Evolutionary conservation across 2,329 filamentous ascomycete species (phyloP).

Genomic region (Fusarium nygamai): DNA sequence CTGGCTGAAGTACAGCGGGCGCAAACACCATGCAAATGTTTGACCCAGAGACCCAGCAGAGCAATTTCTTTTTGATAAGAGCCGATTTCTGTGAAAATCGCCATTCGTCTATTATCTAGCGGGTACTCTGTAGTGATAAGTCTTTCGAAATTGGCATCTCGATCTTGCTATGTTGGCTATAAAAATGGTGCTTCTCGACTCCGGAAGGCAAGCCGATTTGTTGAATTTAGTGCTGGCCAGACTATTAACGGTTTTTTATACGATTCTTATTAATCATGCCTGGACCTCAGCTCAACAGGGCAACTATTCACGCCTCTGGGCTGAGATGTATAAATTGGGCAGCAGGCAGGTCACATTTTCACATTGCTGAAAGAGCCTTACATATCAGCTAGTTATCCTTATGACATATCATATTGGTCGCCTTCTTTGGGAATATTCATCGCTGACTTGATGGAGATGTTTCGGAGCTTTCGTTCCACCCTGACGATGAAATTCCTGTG

Average conservation of each 20-base stretch:
- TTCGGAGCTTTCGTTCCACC: conserved; percentile 16
- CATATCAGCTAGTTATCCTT: not conserved
- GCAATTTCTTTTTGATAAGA: not conserved
- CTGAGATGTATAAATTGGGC: not conserved
- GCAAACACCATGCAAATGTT: not conserved
- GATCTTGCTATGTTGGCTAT: not conserved
- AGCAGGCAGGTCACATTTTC: not conserved
- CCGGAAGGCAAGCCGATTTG: not conserved
- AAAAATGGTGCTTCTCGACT: not conserved
- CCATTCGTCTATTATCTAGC: not conserved
- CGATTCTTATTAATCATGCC: not conserved
- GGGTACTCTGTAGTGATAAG: not conserved
- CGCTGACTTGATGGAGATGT: not conserved
- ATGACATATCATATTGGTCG: not conserved
- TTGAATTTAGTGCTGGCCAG: not conserved
- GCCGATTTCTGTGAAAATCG: not conserved
- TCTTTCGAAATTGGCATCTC: not conserved
- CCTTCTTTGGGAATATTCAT: not conserved
- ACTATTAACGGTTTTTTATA: not conserved
- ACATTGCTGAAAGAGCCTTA: not conserved
- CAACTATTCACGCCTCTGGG: not conserved
- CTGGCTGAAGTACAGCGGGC: not conserved
- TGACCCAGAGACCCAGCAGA: not conserved
- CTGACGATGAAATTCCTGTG: not conserved
- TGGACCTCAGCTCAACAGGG: not conserved